Evolutionary conservation across 495 filamentous ascomycete genomes (phyloP), one percentile per base, ranked within the genome.

Genomic region (Penicillium bovifimosum): DNA sequence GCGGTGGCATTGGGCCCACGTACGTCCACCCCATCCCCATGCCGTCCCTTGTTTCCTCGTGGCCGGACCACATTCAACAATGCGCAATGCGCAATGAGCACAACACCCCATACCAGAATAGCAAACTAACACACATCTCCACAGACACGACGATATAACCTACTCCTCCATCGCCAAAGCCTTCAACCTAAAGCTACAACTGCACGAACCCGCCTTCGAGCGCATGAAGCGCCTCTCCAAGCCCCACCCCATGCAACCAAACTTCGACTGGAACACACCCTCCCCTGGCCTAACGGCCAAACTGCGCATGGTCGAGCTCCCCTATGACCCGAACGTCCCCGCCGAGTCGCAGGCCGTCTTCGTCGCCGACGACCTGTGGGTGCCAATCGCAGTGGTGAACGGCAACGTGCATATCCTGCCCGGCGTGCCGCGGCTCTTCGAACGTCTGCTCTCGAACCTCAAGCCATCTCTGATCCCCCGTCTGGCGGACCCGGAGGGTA

Each of bases 1-100:
- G 86, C 58, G 93, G 93, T 47, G 93, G 93, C 24, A 96, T 98
- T 62, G 93, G 93, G 3, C 92, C 93, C 47, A 96, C 91, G 87
- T 91, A 63, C 59, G 77, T 72, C 58, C 52, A 53, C 53, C 56
- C 27, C 41, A 50, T 36, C n/a, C 35, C 8, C 38, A 14, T 20
- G 2, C 38, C 7, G 27, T 35, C 28, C 38, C 45, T 47, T 36
- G 29, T 24, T 47, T 13, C 28, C 9, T n/a, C 16, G 27, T 26
- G 14, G 14, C 14, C 42, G 40, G 11, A 9, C 20, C 7, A 16
- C n/a, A 11, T 9, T n/a, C 16, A 0, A n/a, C 24, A 20, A 20
- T 2, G 11, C 5, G 7, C 24, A 20, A 20, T 2, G 11, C 5
- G 7, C 36, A 11, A 39, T 1, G 31, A 44, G 20, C 6, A 18